Conservation (phyloP, 768 basidiomycete species). For the Cystobasidium ongulense region DNA sequence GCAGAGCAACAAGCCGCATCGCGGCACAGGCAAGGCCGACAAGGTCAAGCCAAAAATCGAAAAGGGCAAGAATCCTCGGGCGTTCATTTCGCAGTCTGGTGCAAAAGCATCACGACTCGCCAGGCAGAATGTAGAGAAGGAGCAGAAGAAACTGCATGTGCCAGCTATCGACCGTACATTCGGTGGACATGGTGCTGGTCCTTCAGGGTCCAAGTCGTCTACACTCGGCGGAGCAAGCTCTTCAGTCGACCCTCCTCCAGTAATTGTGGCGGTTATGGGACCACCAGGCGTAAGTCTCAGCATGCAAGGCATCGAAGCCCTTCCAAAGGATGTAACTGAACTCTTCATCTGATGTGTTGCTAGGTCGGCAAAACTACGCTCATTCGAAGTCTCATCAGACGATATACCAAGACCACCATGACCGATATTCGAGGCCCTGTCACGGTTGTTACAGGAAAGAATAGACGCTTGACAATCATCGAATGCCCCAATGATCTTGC, state of each 20-base stretch:
- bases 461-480: constrained; percentile 82
- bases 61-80: constrained; percentile 84
- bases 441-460: constrained; percentile 79
- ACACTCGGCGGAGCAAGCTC: constrained; percentile 44
- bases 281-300: constrained; percentile 65
- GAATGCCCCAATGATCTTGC: constrained; percentile 97
- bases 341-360: neutral
- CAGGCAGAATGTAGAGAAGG: constrained; percentile 79
- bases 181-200: constrained; percentile 42
- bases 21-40: constrained; percentile 65
- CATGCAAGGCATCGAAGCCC: neutral
- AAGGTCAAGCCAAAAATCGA: constrained; percentile 63
- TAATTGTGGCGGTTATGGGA: constrained; percentile 89
- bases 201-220: constrained; percentile 33
- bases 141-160: constrained; percentile 90
- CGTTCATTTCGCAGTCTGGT: constrained; percentile 59
- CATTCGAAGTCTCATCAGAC: constrained; percentile 76
- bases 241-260: constrained; percentile 69
- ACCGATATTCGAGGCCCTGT: constrained; percentile 85
- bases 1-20: constrained; percentile 72
- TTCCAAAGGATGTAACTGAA: no score
- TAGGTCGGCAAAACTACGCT: constrained; percentile 84
- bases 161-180: constrained; percentile 92
- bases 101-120: constrained; percentile 80
- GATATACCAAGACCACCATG: constrained; percentile 88